Evolutionary conservation across 345 rosid species (phyloP).

Genomic region (Hibiscus mutabilis): DNA sequence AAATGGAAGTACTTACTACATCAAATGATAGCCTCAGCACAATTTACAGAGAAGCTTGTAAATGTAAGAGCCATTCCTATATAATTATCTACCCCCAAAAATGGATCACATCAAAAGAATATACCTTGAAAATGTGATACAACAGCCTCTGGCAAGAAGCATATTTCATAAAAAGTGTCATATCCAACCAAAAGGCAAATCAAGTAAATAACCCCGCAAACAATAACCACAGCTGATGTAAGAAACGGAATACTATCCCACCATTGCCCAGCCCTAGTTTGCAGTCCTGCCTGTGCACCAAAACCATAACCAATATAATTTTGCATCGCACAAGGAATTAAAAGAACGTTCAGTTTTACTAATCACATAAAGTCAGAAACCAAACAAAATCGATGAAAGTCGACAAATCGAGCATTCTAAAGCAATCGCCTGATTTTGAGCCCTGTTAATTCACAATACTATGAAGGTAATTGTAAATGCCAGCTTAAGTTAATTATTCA

Average conservation of each 20-base stretch:
- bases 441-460: background rate
- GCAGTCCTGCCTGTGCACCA: slow-evolving; percentile 64
- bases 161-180: slow-evolving; percentile 73
- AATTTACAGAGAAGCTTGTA: background rate
- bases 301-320: background rate
- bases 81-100: background rate
- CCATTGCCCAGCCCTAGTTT: slow-evolving; percentile 71
- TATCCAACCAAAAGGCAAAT: slow-evolving; percentile 79
- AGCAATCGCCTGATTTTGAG: background rate
- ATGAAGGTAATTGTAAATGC: background rate
- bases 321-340: background rate
- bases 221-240: slow-evolving; percentile 64
- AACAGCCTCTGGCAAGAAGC: slow-evolving; percentile 81
- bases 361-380: background rate
- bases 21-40: background rate
- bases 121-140: slow-evolving; percentile 74
- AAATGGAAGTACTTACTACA: background rate
- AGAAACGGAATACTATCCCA: slow-evolving; percentile 90
- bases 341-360: background rate
- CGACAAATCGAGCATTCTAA: background rate
- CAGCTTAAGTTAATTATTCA: background rate
- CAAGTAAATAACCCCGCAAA: slow-evolving; percentile 63
- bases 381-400: background rate
- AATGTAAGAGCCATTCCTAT: background rate
- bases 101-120: background rate